A percentile compares a stretch with the other conserved stretches of the same genome.
phyloP scores from a whole-genome alignment of 2,329 filamentous ascomycete genomes.

The Torrubiellomyces zombiae region DNA sequence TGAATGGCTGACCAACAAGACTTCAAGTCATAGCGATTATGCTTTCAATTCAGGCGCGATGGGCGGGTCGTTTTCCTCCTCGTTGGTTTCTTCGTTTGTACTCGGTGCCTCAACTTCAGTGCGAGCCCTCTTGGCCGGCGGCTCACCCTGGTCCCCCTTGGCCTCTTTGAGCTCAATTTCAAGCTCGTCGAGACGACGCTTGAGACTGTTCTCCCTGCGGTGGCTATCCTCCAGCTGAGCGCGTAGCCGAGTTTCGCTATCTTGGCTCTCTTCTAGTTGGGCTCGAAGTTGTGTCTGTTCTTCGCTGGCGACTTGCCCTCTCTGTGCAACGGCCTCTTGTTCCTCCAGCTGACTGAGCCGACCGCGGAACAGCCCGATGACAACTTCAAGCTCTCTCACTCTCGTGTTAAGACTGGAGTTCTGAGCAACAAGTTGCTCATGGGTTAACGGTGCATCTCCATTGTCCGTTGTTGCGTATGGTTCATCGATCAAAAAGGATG shows the following conservation, averaged over 20 bases:
- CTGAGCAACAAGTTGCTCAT: conserved; percentile 61
- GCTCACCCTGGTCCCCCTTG: conserved; percentile 4
- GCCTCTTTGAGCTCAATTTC: conserved; percentile 35
- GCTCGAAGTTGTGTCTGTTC: conserved; percentile 40
- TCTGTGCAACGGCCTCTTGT: conserved; percentile 51
- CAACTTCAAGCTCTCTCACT: conserved; percentile 87
- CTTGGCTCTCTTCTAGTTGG: conserved; percentile 31
- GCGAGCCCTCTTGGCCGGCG: conserved; percentile 6
- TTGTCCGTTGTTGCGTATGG: conserved; percentile 33
- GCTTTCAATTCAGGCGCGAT: no score
- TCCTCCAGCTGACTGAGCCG: conserved; percentile 66
- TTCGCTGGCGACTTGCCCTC: conserved; percentile 36
- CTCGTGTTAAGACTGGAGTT: conserved; percentile 87
- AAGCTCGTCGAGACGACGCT: conserved; percentile 65
- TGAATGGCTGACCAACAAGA: no score
- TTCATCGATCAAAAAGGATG: conserved; percentile 64
- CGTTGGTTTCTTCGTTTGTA: neutral
- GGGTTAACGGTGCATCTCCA: conserved; percentile 52
- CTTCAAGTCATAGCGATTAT: no score
- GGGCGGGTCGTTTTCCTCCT: no score
- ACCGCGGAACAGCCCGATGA: conserved; percentile 68
- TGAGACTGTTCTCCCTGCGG: conserved; percentile 63
- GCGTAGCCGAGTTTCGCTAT: conserved; percentile 29
- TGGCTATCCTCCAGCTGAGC: conserved; percentile 60
- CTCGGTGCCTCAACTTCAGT: conserved; percentile 1